Evolutionary conservation across 2,329 filamentous ascomycete species (phyloP).

Genomic region (Aspergillus ochraceus): DNA sequence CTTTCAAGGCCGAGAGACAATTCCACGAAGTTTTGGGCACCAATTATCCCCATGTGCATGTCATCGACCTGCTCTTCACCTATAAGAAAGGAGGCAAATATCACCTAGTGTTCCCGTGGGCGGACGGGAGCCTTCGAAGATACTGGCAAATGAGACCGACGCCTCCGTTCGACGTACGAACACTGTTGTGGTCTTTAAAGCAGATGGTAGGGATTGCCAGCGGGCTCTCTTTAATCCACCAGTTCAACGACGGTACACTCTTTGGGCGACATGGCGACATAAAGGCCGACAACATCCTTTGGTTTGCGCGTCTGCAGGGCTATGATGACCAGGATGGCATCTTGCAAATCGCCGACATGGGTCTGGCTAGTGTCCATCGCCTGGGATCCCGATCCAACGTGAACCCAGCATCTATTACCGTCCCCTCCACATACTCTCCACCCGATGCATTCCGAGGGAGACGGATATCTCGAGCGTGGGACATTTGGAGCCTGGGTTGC

Average conservation of each 20-base stretch:
- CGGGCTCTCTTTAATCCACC: constrained; percentile 25
- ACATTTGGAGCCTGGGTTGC: constrained; percentile 39
- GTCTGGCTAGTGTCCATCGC: constrained; percentile 34
- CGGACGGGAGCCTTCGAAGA: constrained; percentile 22
- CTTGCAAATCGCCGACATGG: constrained; percentile 38
- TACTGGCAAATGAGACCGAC: constrained; percentile 24
- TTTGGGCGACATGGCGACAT: constrained; percentile 38
- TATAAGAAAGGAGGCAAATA: constrained; percentile 20
- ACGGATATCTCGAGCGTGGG: constrained; percentile 3
- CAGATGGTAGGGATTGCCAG: constrained; percentile 30
- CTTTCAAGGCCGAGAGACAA: neutral
- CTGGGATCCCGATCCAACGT: constrained; percentile 30
- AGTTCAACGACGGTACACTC: constrained; percentile 11
- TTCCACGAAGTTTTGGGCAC: neutral
- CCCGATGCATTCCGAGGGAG: constrained; percentile 37
- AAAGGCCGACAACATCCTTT: constrained; percentile 41
- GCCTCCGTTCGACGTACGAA: constrained; percentile 14
- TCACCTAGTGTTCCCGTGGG: constrained; percentile 32
- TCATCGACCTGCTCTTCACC: constrained; percentile 31
- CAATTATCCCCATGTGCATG: constrained; percentile 12
- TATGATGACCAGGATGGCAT: constrained; percentile 12
- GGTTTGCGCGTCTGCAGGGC: constrained; percentile 15
- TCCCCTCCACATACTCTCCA: constrained; percentile 37
- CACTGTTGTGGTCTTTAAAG: constrained; percentile 25
- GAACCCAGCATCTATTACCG: constrained; percentile 16